Percentiles rank a stretch among this genome's conserved stretches.
Conservation (phyloP, 495 filamentous ascomycete genomes). For the Parmelia sp. region DNA sequence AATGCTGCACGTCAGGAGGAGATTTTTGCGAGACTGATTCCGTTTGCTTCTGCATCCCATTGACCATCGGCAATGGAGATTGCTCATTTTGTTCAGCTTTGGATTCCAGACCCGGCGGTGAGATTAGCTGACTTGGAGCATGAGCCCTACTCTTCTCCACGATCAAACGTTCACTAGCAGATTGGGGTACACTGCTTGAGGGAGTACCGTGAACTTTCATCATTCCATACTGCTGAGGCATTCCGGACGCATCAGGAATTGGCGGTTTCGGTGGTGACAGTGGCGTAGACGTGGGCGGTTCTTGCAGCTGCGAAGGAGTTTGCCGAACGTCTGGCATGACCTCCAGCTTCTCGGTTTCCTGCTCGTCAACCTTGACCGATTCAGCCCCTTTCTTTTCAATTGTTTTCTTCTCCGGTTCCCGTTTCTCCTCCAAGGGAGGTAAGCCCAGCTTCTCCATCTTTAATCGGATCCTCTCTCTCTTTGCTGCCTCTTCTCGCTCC, state of each 20-base stretch:
- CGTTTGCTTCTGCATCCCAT: conserved; percentile 27
- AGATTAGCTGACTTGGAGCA: conserved; percentile 29
- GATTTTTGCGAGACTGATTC: conserved; percentile 18
- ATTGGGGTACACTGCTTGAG: conserved; percentile 38
- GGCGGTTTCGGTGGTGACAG: conserved; percentile 49
- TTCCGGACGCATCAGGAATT: conserved; percentile 46
- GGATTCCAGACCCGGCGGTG: conserved; percentile 35
- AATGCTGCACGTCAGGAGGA: conserved; percentile 17
- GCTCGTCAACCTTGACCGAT: conserved; percentile 28
- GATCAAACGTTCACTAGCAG: conserved; percentile 31
- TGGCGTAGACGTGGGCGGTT: conserved; percentile 26
- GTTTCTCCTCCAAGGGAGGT: conserved; percentile 55
- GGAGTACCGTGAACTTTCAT: conserved; percentile 54
- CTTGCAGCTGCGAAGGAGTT: conserved; percentile 14
- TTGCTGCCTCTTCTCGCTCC: conserved; percentile 69
- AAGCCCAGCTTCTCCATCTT: conserved; percentile 76
- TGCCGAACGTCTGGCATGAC: conserved; percentile 20
- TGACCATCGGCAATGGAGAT: conserved; percentile 20
- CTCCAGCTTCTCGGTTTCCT: conserved; percentile 30
- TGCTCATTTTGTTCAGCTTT: conserved; percentile 30
- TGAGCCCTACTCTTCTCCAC: conserved; percentile 34
- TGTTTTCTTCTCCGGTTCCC: conserved; percentile 30
- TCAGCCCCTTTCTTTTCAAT: conserved; percentile 40
- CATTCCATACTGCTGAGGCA: conserved; percentile 52
- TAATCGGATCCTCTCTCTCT: conserved; percentile 71